Base-by-base conservation (phyloP, 1,284 basidiomycete genomes). In the Sporisorium scitamineum region DNA sequence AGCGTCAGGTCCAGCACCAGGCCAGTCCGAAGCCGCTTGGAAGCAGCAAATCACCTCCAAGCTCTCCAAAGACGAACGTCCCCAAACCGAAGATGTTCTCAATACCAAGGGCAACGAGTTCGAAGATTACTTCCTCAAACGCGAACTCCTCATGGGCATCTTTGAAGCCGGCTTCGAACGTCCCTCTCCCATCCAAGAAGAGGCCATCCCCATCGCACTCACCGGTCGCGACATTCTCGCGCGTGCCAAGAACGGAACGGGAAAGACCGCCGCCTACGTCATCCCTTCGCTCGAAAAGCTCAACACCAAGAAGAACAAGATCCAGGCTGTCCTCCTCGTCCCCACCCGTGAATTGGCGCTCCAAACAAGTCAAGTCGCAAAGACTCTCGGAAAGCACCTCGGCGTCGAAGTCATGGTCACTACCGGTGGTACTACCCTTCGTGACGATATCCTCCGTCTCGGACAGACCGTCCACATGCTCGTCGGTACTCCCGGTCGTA, bases 171-270 rank as follows among this genome's bases (percentile, higher is more conserved):
- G 84, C 24, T 99, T 98, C 86, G 97, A 99, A 87, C 91, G 90
- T 80, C 96, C 97, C 24, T 95, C 93, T 27, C 97, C 96, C 56
- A 98, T 99, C 86, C 96, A 99, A 89, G 97, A 99, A 90, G 94
- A 97, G 88, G 78, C 93, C 42, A 85, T 87, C 60, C 86, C 86
- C 11, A 87, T 87, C 68, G 86, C 86, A 5, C 80, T 87, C 27
- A 95, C 94, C 3, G 94, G 94, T 81, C 81, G 87, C 57, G 87
- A 87, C 71, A 85, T 87, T 56, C 92, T 99, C 69, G 95, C 94
- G 3, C 85, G 89, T 68, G 89, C 89, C 44, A 90, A 89, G 81
- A 86, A 86, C 66, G 85, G 85, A 44, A 86, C 85, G 5, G 85
- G 85, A 14, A 94, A 98, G 90, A 99, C 96, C 39, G 96, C 94